Conservation (phyloP, 2,329 filamentous ascomycete species). For the Rutstroemia sp. region DNA sequence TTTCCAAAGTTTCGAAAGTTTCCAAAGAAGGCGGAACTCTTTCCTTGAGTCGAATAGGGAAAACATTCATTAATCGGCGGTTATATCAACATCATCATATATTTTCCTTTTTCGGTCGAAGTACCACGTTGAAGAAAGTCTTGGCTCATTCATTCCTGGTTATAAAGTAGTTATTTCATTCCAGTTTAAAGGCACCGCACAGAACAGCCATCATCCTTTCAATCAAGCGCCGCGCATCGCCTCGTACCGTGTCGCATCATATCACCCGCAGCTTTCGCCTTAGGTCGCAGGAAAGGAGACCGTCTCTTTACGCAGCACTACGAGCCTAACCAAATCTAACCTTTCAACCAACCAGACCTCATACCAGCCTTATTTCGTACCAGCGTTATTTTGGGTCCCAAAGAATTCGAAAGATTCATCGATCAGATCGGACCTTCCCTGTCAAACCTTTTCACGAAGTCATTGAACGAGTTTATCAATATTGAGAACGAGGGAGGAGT, state of each 20-base stretch:
- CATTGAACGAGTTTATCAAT: not conserved
- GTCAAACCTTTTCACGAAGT: not conserved
- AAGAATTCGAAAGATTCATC: not conserved
- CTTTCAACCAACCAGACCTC: not conserved
- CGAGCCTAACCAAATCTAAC: not conserved
- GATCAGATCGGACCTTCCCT: not conserved
- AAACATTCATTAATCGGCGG: not conserved
- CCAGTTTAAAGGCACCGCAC: constrained; percentile 1
- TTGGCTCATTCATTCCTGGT: not conserved
- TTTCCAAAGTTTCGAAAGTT: not conserved
- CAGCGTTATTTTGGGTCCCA: constrained; percentile 6
- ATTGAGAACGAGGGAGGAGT: not conserved
- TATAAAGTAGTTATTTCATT: not conserved
- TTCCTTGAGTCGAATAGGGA: not conserved
- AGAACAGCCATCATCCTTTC: not conserved
- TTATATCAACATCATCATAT: not conserved
- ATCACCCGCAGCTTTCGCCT: constrained; percentile 22
- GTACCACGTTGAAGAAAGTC: not conserved
- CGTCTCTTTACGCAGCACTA: constrained; percentile 2
- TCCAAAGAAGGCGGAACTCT: not conserved
- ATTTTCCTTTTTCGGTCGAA: not conserved
- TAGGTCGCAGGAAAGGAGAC: constrained; percentile 19
- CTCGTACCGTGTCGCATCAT: constrained; percentile 13
- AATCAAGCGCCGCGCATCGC: constrained; percentile 19
- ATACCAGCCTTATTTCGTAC: not conserved